Conservation (phyloP, 345 rosid species). For the Populus euphratica region DNA sequence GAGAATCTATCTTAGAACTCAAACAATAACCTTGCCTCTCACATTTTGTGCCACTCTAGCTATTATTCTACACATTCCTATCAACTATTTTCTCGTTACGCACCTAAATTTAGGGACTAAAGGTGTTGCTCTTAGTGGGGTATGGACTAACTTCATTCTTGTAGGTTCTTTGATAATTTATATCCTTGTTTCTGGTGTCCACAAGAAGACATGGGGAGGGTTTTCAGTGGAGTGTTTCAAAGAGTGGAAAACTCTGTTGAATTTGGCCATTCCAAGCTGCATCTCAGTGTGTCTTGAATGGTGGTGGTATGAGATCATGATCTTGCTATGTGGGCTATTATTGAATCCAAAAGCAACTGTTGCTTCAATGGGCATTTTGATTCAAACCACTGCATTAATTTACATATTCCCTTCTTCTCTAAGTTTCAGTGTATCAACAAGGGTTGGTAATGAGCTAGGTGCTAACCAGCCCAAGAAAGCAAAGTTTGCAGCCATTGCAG, state of each 20-base stretch:
- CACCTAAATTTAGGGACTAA: constrained; percentile 56
- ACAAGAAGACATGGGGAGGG: constrained; percentile 55
- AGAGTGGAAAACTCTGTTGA: constrained; percentile 54
- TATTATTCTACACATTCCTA: constrained; percentile 23
- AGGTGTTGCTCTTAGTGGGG: constrained; percentile 75
- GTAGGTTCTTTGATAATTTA: constrained; percentile 52
- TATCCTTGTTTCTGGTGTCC: constrained; percentile 45
- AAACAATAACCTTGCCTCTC: constrained; percentile 42
- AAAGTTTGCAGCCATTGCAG: constrained; percentile 50
- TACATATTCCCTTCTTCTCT: constrained; percentile 90
- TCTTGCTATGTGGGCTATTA: constrained; percentile 64
- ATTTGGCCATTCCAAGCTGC: constrained; percentile 76
- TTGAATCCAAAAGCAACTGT: constrained; percentile 71
- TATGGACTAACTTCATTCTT: constrained; percentile 64
- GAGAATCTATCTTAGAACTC: constrained; percentile 73
- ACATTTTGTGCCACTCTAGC: constrained; percentile 18
- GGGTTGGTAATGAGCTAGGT: constrained; percentile 79
- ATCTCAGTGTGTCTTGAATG: constrained; percentile 88
- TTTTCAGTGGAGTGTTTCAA: constrained; percentile 50
- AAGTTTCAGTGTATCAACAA: constrained; percentile 67
- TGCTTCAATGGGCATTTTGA: constrained; percentile 86
- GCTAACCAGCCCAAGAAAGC: constrained; percentile 60
- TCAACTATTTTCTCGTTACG: constrained; percentile 39
- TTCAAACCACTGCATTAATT: constrained; percentile 73
- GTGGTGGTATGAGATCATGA: constrained; percentile 99